These are phyloP conservation scores for Colletotrichum caudatum DNA, from an alignment of 2,329 filamentous ascomycete genomes.

Conservation along the genomic window DNA sequence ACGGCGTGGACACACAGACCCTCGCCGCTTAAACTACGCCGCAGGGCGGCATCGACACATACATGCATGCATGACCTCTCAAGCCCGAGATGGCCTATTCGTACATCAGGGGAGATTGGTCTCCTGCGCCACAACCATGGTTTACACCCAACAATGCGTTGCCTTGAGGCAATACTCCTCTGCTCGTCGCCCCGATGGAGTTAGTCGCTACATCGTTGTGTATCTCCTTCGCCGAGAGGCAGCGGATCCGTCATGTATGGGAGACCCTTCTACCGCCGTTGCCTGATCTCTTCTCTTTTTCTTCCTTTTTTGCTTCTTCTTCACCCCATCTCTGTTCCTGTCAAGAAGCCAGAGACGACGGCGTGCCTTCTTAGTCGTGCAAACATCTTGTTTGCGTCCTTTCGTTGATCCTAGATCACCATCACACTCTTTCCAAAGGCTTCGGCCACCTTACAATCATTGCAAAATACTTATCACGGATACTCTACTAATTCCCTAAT, in stretches of 20 bases:
- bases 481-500: conserved; percentile 41
- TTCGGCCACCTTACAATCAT: conserved; percentile 52
- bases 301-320: conserved; percentile 7
- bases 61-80: background rate
- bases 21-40: conserved; percentile 14
- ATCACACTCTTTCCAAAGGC: conserved; percentile 50
- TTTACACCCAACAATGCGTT: conserved; percentile 12
- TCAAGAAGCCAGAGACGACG: conserved; percentile 40
- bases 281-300: background rate
- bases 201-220: conserved; percentile 16
- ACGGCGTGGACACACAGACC: conserved; percentile 7
- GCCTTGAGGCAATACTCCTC: conserved; percentile 7
- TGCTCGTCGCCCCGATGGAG: conserved; percentile 22
- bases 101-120: conserved; percentile 25
- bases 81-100: background rate
- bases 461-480: conserved; percentile 31
- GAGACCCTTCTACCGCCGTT: background rate
- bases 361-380: conserved; percentile 37
- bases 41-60: conserved; percentile 8
- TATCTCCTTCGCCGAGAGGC: background rate
- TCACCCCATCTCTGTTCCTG: conserved; percentile 31
- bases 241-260: conserved; percentile 26
- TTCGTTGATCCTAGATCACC: conserved; percentile 52
- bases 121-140: conserved; percentile 21
- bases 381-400: conserved; percentile 46